Evolutionary conservation across 2,329 filamentous ascomycete genomes (phyloP).

Genomic region (Delphinella strobiligena): DNA sequence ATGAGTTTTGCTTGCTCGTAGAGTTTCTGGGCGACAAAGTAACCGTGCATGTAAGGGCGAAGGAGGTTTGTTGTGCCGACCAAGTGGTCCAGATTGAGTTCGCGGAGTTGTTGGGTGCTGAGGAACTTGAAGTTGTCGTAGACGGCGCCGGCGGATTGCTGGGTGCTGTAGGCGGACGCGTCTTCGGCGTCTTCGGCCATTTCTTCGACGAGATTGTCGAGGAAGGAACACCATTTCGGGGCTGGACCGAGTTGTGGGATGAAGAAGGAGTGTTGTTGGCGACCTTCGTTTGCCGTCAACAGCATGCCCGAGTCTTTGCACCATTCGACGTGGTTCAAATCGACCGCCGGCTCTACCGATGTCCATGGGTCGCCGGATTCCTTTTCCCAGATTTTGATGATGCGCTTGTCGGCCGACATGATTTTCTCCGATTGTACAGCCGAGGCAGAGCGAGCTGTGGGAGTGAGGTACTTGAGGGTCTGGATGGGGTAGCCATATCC

Average conservation of each 20-base stretch:
- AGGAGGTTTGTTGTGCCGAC: conserved; percentile 82
- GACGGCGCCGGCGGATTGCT: conserved; percentile 51
- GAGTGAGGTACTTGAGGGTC: conserved; percentile 56
- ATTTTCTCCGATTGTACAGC: conserved; percentile 65
- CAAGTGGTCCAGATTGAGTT: conserved; percentile 76
- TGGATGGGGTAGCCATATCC: conserved; percentile 90
- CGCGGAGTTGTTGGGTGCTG: conserved; percentile 72
- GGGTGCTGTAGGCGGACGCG: conserved; percentile 32
- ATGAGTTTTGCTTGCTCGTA: conserved; percentile 94
- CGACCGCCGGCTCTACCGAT: conserved; percentile 85
- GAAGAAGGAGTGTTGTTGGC: conserved; percentile 90
- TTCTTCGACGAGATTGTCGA: conserved; percentile 96
- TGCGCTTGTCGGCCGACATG: conserved; percentile 82
- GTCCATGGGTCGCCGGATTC: conserved; percentile 80
- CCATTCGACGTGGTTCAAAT: conserved; percentile 90
- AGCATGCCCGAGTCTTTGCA: conserved; percentile 89
- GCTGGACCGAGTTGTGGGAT: conserved; percentile 87
- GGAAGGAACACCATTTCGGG: conserved; percentile 89
- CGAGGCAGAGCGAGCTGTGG: conserved; percentile 53
- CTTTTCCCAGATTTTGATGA: conserved; percentile 95
- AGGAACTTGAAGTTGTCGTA: conserved; percentile 99
- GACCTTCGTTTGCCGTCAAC: conserved; percentile 90
- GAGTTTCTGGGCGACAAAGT: conserved; percentile 88
- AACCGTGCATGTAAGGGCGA: conserved; percentile 97
- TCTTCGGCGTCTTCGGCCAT: conserved; percentile 76